Base-by-base conservation (phyloP, 2,329 filamentous ascomycete species). In the Fusarium subtropicale region DNA sequence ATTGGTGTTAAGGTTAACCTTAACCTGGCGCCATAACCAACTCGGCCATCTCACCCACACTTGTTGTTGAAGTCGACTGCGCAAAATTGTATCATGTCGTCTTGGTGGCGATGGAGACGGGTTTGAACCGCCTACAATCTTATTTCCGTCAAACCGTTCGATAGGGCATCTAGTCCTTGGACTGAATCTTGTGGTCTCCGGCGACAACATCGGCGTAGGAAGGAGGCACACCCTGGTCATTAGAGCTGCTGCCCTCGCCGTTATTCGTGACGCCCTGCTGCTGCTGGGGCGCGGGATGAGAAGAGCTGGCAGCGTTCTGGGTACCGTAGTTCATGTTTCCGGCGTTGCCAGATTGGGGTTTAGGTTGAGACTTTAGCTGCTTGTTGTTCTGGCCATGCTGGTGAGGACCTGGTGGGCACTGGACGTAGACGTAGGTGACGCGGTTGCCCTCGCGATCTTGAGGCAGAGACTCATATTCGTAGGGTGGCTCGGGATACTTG, bases 131-230 rank as follows among this genome's bases (percentile, higher is more conserved):
- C 30, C 46, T 38, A 11, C 11, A 20, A 9, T 26, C 41, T 41
- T 56, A 42, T 48, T 55, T 48, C 50, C 41, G 20, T 48, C 24
- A 45, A 44, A 33, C 8, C 45, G 36, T 42, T 13, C 3, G 44
- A 18, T 13, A n/a, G 22, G 11, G 30, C 18, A 22, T 61, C 58
- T 79, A 80, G 7, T 78, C 74, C 22, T 70, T 70, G 12, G 77
- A 74, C 85, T 98, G 96, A 52, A 97, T 85, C 87, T 98, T 98
- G 81, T 97, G 83, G 77, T 98, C 95, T 2, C 93, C 94, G 75
- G 90, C 91, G 62, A 97, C 91, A 48, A 93, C 95, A 81, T 97
- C 93, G 18, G 92, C 91, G 79, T 98, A 98, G 16, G 91, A 93
- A 6, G 96, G 95, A 42, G 95, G 94, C 38, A 87, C 84, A 15